Conservation (phyloP, 2,329 filamentous ascomycete genomes). For the Aphanoascus verrucosus region DNA sequence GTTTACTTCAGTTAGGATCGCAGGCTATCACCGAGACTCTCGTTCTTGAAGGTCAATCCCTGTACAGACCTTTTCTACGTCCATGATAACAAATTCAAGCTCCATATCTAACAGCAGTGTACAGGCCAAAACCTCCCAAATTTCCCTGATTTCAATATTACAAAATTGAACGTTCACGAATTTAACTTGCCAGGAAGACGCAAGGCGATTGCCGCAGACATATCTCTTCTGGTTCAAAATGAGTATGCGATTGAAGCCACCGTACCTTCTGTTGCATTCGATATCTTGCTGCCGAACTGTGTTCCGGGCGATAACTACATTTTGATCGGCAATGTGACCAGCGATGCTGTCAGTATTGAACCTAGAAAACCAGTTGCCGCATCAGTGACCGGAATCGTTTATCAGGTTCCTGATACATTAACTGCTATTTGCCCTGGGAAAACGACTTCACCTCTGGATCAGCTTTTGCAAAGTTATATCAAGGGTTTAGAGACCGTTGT, state of each 20-base stretch:
- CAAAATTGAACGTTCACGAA: constrained; percentile 69
- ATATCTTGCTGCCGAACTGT: constrained; percentile 77
- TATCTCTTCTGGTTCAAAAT: constrained; percentile 62
- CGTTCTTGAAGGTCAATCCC: constrained; percentile 70
- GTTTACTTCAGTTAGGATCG: constrained; percentile 65
- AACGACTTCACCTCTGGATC: constrained; percentile 70
- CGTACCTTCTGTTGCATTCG: constrained; percentile 70
- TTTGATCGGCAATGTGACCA: constrained; percentile 64
- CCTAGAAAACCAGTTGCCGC: constrained; percentile 58
- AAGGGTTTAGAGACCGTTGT: constrained; percentile 67
- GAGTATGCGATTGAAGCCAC: constrained; percentile 65
- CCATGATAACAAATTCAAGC: constrained; percentile 19
- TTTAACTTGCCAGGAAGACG: constrained; percentile 44
- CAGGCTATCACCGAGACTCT: constrained; percentile 65
- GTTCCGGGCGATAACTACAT: constrained; percentile 60
- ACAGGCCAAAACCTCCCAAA: constrained; percentile 55
- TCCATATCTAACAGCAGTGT: constrained; percentile 15
- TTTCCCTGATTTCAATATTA: constrained; percentile 73
- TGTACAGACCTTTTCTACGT: constrained; percentile 40
- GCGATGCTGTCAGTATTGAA: constrained; percentile 54
- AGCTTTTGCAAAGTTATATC: constrained; percentile 69
- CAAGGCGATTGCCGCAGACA: constrained; percentile 67
- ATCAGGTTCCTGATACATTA: constrained; percentile 61
- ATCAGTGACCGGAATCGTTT: constrained; percentile 60
- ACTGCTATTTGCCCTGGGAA: constrained; percentile 64